A percentile compares a stretch with the other conserved stretches of the same genome.
Conservation (phyloP, 345 rosid genomes). For the Eucalyptus sp. region DNA sequence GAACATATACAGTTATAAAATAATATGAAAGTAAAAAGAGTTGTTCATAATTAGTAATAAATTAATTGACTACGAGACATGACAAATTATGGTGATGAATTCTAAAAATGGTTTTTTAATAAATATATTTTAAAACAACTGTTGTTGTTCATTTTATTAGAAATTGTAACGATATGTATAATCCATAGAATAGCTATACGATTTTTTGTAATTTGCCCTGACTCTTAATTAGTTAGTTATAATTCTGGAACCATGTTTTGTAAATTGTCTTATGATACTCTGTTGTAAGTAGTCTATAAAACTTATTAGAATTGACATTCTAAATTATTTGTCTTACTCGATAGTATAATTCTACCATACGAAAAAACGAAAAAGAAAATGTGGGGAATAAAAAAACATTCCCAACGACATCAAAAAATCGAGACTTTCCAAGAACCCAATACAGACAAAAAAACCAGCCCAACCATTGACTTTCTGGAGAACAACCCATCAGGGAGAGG, state of each 20-base stretch:
- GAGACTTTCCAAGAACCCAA: background rate
- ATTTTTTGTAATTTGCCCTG: background rate
- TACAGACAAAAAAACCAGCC: background rate
- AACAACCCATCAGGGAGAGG: background rate
- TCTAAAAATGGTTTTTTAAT: background rate
- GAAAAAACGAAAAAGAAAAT: background rate
- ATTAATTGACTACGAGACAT: background rate
- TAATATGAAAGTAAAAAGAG: background rate
- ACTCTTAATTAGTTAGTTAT: background rate
- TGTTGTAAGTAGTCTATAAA: background rate
- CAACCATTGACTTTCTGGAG: background rate
- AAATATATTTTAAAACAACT: background rate
- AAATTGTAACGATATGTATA: background rate
- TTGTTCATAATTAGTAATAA: no score
- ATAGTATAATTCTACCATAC: background rate
- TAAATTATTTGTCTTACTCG: background rate
- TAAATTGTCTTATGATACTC: background rate
- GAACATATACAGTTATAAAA: background rate
- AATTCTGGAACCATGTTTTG: background rate
- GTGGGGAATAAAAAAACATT: background rate
- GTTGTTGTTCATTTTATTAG: background rate
- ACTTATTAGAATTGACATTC: background rate
- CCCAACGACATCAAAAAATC: background rate
- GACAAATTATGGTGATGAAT: background rate
- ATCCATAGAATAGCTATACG: background rate